Conservation (phyloP, 139 green algal species). For the Spirogloea muscicola region DNA sequence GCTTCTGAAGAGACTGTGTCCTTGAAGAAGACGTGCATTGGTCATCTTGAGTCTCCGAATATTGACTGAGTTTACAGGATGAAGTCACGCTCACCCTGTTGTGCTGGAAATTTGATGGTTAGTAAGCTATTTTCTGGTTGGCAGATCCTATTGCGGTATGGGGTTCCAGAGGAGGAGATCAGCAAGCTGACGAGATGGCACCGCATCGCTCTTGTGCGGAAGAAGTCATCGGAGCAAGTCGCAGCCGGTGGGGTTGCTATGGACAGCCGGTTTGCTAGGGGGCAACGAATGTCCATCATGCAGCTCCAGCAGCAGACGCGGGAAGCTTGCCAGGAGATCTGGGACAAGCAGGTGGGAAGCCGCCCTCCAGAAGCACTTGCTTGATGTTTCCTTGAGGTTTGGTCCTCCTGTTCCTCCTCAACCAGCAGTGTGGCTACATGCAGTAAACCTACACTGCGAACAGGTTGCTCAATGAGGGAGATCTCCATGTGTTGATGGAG, state of each 20-base stretch:
- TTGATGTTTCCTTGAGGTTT: neutral
- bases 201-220: constrained; percentile 53
- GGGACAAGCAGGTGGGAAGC: constrained; percentile 51
- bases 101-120: too few relatives aligned
- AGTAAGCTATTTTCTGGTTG: too few relatives aligned
- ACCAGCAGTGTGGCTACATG: neutral
- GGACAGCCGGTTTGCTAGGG: constrained; percentile 53
- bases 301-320: constrained; percentile 53
- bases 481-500: too few relatives aligned
- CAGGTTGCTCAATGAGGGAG: neutral
- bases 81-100: too few relatives aligned
- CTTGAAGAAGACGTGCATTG: too few relatives aligned
- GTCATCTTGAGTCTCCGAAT: too few relatives aligned
- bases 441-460: too few relatives aligned
- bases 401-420: neutral
- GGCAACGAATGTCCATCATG: constrained; percentile 43
- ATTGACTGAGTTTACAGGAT: too few relatives aligned
- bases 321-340: constrained; percentile 56
- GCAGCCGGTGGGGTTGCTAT: constrained; percentile 37
- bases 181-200: constrained; percentile 43
- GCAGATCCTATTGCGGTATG: constrained; percentile 55
- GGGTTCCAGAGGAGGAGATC: constrained; percentile 52
- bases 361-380: neutral
- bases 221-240: constrained; percentile 48
- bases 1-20: too few relatives aligned